Base-by-base conservation (phyloP, 2,329 filamentous ascomycete species). In the Cryphonectria radicalis region DNA sequence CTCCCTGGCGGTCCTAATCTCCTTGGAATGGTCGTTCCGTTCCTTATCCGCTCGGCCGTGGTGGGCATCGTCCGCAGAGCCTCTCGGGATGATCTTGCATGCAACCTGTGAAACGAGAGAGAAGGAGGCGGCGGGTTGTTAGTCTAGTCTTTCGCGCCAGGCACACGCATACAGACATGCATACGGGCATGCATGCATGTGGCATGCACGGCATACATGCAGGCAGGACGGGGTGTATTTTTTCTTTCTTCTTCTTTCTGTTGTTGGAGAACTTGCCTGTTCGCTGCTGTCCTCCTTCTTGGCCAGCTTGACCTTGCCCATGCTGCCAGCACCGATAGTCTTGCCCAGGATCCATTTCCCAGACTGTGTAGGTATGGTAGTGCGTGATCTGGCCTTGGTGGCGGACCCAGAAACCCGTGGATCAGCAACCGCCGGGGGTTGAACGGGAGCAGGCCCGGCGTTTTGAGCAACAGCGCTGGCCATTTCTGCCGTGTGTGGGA, bases 231-330 rank as follows among this genome's bases (percentile, higher is more conserved):
- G 32, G 2, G 32, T 32, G 5, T 7, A 25, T 69, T 50, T 37
- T n/a, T 37, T n/a, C n/a, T 43, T 1, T 32, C 1, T 32, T 32
- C 4, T 32, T 32, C 4, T 32, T 32, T 32, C 4, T 32, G 3
- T 32, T 32, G 32, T 32, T 32, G 55, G 67, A 46, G 82, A 46
- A 82, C 87, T 77, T 83, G 95, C 94, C 90, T 98, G 93, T 84
- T 98, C 96, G 76, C 92, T 93, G 28, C 93, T 93, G 77, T 97
- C 95, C 76, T 92, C 88, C 81, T 97, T 97, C 77, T 93, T 93
- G 35, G 96, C 96, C 75, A 99, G 86, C 84, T 98, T 98, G 74
- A 99, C 96, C 82, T 98, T 98, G 75, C 96, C 96, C 96, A 99
- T 99, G 81, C 95, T 98, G 66, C 96, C 96, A 68, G 95, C 94